phyloP scores from a whole-genome alignment of 1,284 basidiomycete species.

The Tilletia caries region DNA sequence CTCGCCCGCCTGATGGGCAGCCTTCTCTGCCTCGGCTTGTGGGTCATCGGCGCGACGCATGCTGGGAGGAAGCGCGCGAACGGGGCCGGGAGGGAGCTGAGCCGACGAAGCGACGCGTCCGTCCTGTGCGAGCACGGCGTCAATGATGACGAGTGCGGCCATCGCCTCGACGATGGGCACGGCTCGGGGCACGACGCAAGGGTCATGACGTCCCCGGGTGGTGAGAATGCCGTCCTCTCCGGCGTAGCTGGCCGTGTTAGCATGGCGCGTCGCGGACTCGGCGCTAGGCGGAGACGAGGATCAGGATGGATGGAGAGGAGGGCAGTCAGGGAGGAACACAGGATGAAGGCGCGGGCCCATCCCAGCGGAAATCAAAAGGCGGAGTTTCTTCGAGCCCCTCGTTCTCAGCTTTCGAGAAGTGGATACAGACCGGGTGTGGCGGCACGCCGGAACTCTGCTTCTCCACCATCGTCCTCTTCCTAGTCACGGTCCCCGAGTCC shows the following conservation, averaged over 20 bases:
- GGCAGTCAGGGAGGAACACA: slow-evolving; percentile 19
- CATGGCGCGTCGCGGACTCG: slow-evolving; percentile 44
- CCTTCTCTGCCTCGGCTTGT: slow-evolving; percentile 1
- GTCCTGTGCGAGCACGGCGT: slow-evolving; percentile 56
- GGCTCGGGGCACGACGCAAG: slow-evolving; percentile 90
- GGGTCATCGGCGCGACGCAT: slow-evolving; percentile 37
- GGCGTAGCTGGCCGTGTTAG: slow-evolving; percentile 86
- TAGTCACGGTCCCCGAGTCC: slow-evolving; percentile 70
- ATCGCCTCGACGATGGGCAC: slow-evolving; percentile 98
- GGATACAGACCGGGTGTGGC: slow-evolving; percentile 70
- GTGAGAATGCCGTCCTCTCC: slow-evolving; percentile 82
- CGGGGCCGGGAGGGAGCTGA: slow-evolving; percentile 24
- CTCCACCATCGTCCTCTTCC: slow-evolving; percentile 69
- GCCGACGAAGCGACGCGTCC: slow-evolving; percentile 28
- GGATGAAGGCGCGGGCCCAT: neutral
- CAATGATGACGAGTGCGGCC: slow-evolving; percentile 93
- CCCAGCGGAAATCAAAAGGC: neutral
- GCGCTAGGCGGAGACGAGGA: slow-evolving; percentile 24
- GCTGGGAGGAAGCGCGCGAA: slow-evolving; percentile 39
- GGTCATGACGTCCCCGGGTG: slow-evolving; percentile 89
- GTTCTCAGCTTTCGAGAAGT: slow-evolving; percentile 62
- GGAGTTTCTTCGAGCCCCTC: slow-evolving; percentile 5
- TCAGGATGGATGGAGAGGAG: slow-evolving; percentile 19
- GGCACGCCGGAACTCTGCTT: slow-evolving; percentile 73
- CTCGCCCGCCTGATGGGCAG: slow-evolving; percentile 6